Evolutionary conservation across 768 basidiomycete genomes (phyloP).

Genomic region (Leucosporidium yakuticum): DNA sequence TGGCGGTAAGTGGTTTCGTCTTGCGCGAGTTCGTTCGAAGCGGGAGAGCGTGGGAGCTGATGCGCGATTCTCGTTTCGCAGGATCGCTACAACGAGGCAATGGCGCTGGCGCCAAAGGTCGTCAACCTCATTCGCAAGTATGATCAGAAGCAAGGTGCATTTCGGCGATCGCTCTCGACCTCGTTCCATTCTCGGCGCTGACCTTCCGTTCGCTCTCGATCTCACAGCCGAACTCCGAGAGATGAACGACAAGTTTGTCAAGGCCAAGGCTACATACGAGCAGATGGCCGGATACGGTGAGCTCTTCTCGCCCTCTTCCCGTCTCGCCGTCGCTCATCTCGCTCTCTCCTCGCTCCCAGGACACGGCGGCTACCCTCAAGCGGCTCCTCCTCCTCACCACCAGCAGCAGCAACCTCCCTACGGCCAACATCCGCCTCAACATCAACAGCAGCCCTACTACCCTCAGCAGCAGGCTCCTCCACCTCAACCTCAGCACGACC

Average conservation of each 20-base stretch:
- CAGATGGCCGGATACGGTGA: slow-evolving; percentile 88
- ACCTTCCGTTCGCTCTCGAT: background rate
- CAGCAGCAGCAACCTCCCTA: slow-evolving; percentile 26
- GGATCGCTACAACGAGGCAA: slow-evolving; percentile 84
- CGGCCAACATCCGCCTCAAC: slow-evolving; percentile 41
- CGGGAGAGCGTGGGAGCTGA: no score
- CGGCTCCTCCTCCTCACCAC: slow-evolving; percentile 46
- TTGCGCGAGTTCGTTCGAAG: background rate
- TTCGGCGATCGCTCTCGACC: background rate
- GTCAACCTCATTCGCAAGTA: slow-evolving; percentile 96
- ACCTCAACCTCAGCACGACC: slow-evolving; percentile 40
- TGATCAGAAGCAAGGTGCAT: slow-evolving; percentile 74
- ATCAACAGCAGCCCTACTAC: slow-evolving; percentile 40
- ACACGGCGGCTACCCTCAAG: background rate
- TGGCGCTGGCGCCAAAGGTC: slow-evolving; percentile 86
- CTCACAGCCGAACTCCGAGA: slow-evolving; percentile 76
- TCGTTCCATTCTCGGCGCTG: background rate
- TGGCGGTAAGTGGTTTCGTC: slow-evolving; percentile 54
- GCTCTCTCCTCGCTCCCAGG: background rate
- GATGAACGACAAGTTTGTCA: slow-evolving; percentile 90
- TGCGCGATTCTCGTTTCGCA: slow-evolving; percentile 41
- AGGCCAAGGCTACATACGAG: slow-evolving; percentile 83
- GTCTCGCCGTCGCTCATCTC: background rate
- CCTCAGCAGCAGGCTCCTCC: slow-evolving; percentile 22
- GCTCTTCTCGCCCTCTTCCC: slow-evolving; percentile 55